Percentiles rank a stretch among this genome's conserved stretches.
These are phyloP conservation scores for Collybia sordida DNA, from an alignment of 768 basidiomycete genomes.

Conservation along the genomic window DNA sequence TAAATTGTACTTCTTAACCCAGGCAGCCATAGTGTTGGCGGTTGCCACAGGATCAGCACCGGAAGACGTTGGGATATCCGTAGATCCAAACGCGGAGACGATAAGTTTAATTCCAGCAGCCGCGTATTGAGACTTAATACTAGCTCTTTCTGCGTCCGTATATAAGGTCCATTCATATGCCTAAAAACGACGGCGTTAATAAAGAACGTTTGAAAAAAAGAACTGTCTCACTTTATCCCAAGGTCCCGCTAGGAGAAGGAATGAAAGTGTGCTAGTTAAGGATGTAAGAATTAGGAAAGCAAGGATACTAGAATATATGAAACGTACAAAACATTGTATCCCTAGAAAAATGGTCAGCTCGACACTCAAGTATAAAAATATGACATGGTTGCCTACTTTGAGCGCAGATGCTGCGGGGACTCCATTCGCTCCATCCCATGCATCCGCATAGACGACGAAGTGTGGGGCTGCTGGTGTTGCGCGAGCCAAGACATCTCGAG, in stretches of 20 bases:
- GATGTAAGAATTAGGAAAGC: conserved; percentile 1
- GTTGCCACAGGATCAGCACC: conserved; percentile 60
- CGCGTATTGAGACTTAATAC: conserved; percentile 51
- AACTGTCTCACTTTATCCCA: conserved; percentile 47
- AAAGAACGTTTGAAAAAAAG: not conserved
- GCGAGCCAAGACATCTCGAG: conserved; percentile 31
- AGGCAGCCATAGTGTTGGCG: conserved; percentile 65
- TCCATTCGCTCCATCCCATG: conserved; percentile 42
- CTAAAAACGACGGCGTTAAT: conserved; percentile 15
- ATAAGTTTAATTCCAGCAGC: conserved; percentile 61
- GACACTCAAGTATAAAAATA: not conserved
- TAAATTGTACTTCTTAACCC: conserved; percentile 57
- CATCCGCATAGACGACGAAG: conserved; percentile 45
- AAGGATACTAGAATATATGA: not conserved
- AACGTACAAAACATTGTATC: conserved; percentile 59
- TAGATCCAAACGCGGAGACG: conserved; percentile 64
- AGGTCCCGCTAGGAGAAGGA: conserved; percentile 54
- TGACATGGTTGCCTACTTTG: conserved; percentile 25
- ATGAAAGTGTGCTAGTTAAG: conserved; percentile 44
- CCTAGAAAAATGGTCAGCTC: conserved; percentile 27
- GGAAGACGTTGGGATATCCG: conserved; percentile 53
- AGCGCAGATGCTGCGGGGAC: conserved; percentile 48
- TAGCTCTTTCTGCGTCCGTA: conserved; percentile 43
- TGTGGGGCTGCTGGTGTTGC: conserved; percentile 48
- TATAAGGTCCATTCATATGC: conserved; percentile 55